phyloP scores from a whole-genome alignment of 1,284 basidiomycete species.

The Vanrija pseudolonga region DNA sequence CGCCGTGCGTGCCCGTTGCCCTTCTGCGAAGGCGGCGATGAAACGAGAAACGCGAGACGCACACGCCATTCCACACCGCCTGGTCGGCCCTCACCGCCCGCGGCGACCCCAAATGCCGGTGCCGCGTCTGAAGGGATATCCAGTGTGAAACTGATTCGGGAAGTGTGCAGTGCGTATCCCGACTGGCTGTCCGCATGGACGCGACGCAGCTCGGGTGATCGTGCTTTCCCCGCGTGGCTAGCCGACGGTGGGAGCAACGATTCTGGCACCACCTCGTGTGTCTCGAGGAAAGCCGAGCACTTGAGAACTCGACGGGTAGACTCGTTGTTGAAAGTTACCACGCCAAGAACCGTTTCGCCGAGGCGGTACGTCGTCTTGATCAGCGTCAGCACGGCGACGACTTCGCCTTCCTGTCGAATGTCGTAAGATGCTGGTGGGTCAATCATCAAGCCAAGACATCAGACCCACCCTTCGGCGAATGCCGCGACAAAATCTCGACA shows the following conservation, averaged over 20 bases:
- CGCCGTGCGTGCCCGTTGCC: not conserved
- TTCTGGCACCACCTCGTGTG: constrained; percentile 72
- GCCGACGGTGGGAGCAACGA: constrained; percentile 52
- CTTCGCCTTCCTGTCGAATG: constrained; percentile 81
- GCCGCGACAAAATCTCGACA: constrained; percentile 82
- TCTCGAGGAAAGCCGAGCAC: constrained; percentile 79
- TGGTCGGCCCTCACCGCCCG: constrained; percentile 48
- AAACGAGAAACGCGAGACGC: constrained; percentile 72
- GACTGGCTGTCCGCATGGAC: constrained; percentile 78
- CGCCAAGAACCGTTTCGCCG: constrained; percentile 81
- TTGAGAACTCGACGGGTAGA: constrained; percentile 36
- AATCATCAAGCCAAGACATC: constrained; percentile 22
- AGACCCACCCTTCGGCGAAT: constrained; percentile 71
- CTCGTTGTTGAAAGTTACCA: constrained; percentile 75
- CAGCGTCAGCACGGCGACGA: constrained; percentile 84
- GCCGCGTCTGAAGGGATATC: constrained; percentile 86
- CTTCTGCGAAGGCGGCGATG: constrained; percentile 51
- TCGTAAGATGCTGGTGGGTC: constrained; percentile 72
- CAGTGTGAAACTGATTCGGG: constrained; percentile 74
- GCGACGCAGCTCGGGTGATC: constrained; percentile 45
- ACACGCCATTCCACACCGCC: constrained; percentile 86
- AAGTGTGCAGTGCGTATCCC: constrained; percentile 65
- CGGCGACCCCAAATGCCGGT: constrained; percentile 63
- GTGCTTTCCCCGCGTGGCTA: constrained; percentile 24
- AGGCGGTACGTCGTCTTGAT: constrained; percentile 82